These are phyloP conservation scores for Hericium erinaceus DNA, from an alignment of 768 basidiomycete genomes.

Conservation along the genomic window DNA sequence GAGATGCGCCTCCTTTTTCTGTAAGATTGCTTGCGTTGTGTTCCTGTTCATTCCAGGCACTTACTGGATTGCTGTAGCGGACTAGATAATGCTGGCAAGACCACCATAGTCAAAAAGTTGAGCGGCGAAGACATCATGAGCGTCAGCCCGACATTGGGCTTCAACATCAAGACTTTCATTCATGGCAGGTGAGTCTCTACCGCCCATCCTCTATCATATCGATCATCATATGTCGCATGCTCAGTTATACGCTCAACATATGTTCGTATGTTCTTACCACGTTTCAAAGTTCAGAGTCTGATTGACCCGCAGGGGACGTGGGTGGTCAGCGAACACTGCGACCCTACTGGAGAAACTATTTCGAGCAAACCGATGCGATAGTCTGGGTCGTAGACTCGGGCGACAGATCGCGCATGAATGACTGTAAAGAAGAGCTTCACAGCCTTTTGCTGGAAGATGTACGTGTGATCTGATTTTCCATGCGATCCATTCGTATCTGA, in stretches of 20 bases:
- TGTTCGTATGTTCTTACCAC: slow-evolving; percentile 35
- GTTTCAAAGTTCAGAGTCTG: neutral
- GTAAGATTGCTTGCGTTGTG: slow-evolving; percentile 29
- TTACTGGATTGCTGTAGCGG: slow-evolving; percentile 43
- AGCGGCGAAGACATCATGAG: slow-evolving; percentile 84
- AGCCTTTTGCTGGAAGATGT: slow-evolving; percentile 89
- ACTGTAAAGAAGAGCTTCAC: slow-evolving; percentile 84
- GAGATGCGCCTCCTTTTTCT: slow-evolving; percentile 96
- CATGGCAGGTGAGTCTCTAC: slow-evolving; percentile 63
- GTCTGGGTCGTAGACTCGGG: slow-evolving; percentile 99
- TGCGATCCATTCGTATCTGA: neutral
- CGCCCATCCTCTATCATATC: neutral
- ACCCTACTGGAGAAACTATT: slow-evolving; percentile 98
- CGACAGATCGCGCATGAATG: slow-evolving; percentile 81
- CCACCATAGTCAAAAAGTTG: slow-evolving; percentile 92
- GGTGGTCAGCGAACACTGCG: slow-evolving; percentile 93
- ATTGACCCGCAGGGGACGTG: slow-evolving; percentile 64
- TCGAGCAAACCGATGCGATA: slow-evolving; percentile 95
- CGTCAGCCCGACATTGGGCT: slow-evolving; percentile 91
- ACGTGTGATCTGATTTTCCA: slow-evolving; percentile 7
- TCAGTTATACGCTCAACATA: slow-evolving; percentile 70
- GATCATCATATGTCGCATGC: neutral
- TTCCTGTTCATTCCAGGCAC: neutral
- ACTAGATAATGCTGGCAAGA: slow-evolving; percentile 97
- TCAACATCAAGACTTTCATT: slow-evolving; percentile 96